Conservation (phyloP, 768 basidiomycete genomes). For the Pisolithus microcarpus region DNA sequence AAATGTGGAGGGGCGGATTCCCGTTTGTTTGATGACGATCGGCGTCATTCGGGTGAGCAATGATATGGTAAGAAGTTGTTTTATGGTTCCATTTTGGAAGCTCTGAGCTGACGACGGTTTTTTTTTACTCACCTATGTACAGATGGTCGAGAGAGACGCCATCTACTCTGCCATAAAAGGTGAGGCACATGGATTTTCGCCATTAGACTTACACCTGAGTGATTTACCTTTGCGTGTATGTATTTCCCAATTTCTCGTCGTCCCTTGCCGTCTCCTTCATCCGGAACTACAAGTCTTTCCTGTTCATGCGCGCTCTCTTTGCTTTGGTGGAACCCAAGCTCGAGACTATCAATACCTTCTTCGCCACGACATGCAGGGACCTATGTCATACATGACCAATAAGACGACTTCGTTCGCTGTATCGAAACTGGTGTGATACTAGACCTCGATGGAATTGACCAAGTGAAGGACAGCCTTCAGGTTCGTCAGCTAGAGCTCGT, state of each 20-base stretch:
- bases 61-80: slow-evolving; percentile 12
- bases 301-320: slow-evolving; percentile 18
- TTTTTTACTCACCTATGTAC: no score
- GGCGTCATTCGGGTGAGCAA: slow-evolving; percentile 15
- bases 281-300: slow-evolving; percentile 15
- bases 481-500: not conserved
- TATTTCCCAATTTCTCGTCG: slow-evolving; percentile 11
- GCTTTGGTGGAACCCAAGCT: slow-evolving; percentile 15
- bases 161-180: slow-evolving; percentile 3
- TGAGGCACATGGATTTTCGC: no score
- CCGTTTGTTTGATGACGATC: slow-evolving; percentile 16
- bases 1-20: slow-evolving; percentile 8
- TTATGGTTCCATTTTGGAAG: not conserved
- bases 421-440: slow-evolving; percentile 12
- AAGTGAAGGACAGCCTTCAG: slow-evolving; percentile 10
- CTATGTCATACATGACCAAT: slow-evolving; percentile 16
- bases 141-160: slow-evolving; percentile 12
- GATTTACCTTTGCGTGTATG: not conserved
- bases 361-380: slow-evolving; percentile 15
- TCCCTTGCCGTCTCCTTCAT: slow-evolving; percentile 14
- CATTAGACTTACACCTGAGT: no score
- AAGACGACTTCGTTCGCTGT: slow-evolving; percentile 13
- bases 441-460: slow-evolving; percentile 7
- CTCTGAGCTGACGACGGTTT: not conserved
- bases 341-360: slow-evolving; percentile 16